Evolutionary conservation across 306 rosid genomes (phyloP).

Genomic region (Bauhinia variegata): DNA sequence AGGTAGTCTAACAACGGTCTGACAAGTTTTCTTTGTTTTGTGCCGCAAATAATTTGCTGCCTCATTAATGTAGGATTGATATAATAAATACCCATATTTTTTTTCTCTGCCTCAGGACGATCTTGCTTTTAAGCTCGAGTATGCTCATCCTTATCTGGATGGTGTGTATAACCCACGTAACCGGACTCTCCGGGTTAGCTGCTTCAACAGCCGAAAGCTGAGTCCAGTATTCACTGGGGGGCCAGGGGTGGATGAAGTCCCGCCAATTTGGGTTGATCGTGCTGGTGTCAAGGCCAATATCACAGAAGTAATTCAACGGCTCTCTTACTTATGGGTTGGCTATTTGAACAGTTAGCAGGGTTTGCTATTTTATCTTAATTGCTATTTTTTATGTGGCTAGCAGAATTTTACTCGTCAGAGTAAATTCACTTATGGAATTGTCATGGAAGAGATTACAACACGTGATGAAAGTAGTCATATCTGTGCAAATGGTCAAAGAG

Average conservation of each 20-base stretch:
- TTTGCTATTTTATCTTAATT: constrained; percentile 12
- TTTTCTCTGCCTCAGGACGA: constrained; percentile 77
- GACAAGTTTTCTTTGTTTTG: constrained; percentile 28
- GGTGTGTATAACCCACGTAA: constrained; percentile 72
- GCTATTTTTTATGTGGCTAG: constrained; percentile 30
- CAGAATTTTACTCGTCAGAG: constrained; percentile 95
- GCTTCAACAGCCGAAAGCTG: constrained; percentile 91
- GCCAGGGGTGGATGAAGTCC: constrained; percentile 95
- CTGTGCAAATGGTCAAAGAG: constrained; percentile 76
- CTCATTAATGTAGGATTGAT: constrained; percentile 13
- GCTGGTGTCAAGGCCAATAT: constrained; percentile 86
- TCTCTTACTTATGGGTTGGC: constrained; percentile 17
- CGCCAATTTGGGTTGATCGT: constrained; percentile 96
- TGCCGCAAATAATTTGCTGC: constrained; percentile 14
- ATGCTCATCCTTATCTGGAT: constrained; percentile 88
- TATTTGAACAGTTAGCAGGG: constrained; percentile 4
- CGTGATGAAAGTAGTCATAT: constrained; percentile 85
- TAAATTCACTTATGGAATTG: constrained; percentile 95
- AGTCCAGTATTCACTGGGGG: constrained; percentile 98
- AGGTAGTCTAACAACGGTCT: constrained; percentile 48
- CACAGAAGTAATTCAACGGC: constrained; percentile 63
- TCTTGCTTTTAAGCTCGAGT: constrained; percentile 94
- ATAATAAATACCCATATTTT: constrained; percentile 22
- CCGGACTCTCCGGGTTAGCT: constrained; percentile 82
- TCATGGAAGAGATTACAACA: constrained; percentile 94